These are phyloP conservation scores for Pseudozyma flocculosa DNA, from an alignment of 1,284 basidiomycete genomes.

Conservation along the genomic window DNA sequence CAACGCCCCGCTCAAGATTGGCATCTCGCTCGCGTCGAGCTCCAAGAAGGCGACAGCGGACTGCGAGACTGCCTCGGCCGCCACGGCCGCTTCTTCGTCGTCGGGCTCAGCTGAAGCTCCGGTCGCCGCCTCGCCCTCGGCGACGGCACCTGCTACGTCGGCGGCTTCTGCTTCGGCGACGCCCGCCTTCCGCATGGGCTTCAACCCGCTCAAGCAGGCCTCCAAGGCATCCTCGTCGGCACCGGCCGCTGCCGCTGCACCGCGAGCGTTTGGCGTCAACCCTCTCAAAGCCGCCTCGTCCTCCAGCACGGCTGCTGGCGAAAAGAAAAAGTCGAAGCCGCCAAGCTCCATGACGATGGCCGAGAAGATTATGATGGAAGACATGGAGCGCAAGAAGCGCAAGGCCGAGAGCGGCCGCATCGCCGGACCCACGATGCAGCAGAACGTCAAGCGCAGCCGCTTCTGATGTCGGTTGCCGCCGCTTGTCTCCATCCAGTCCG, in stretches of 20 bases:
- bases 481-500: no score
- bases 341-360: constrained; percentile 44
- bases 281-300: constrained; percentile 10
- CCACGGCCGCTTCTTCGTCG: background rate
- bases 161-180: background rate
- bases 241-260: background rate
- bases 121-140: background rate
- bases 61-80: no score
- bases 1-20: constrained; percentile 36
- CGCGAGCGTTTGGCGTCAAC: constrained; percentile 4
- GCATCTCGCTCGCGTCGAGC: constrained; percentile 12
- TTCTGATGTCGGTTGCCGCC: no score
- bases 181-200: constrained; percentile 23
- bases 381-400: constrained; percentile 34
- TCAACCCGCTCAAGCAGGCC: constrained; percentile 34
- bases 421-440: constrained; percentile 36
- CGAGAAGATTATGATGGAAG: constrained; percentile 53
- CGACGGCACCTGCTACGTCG: no score
- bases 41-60: background rate
- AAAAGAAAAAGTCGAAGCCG: constrained; percentile 12
- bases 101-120: no score
- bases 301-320: background rate
- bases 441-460: constrained; percentile 40
- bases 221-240: constrained; percentile 13
- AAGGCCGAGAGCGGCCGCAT: constrained; percentile 13